phyloP scores from a whole-genome alignment of 192 early-diverging fungal genomes.

The Coemansia furcata region DNA sequence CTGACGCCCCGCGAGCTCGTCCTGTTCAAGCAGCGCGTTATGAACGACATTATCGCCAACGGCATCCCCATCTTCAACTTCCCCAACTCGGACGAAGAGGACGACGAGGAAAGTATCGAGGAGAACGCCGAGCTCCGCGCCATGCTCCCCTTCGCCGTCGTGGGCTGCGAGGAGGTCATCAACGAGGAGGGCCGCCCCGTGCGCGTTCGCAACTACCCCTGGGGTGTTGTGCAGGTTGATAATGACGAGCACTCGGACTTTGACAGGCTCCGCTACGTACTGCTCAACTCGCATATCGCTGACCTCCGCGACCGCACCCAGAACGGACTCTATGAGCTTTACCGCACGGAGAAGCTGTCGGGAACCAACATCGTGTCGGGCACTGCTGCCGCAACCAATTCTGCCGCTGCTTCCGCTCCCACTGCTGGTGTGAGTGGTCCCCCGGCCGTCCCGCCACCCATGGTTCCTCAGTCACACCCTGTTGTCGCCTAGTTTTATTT shows the following conservation, averaged over 20 bases:
- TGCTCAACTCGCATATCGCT: conserved; percentile 95
- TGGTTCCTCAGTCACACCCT: background rate
- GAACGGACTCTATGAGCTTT: conserved; percentile 91
- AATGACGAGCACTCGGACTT: conserved; percentile 97
- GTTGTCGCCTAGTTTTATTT: background rate
- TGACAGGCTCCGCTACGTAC: conserved; percentile 85
- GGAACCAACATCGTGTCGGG: conserved; percentile 8
- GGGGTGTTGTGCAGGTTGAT: conserved; percentile 97
- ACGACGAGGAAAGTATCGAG: conserved; percentile 98
- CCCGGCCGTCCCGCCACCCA: background rate
- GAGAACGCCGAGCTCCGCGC: conserved; percentile 94
- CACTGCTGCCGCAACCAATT: conserved; percentile 3
- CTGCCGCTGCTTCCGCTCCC: background rate
- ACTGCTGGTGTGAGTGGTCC: background rate
- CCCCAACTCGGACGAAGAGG: conserved; percentile 93
- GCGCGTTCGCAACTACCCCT: conserved; percentile 91
- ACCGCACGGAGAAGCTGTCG: conserved; percentile 88
- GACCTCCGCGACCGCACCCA: conserved; percentile 98
- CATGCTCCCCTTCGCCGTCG: conserved; percentile 91
- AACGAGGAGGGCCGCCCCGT: conserved; percentile 83
- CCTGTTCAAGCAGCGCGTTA: conserved; percentile 90
- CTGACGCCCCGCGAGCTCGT: conserved; percentile 82
- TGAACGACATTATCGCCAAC: conserved; percentile 96
- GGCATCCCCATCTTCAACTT: conserved; percentile 98
- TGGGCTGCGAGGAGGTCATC: conserved; percentile 90